Percentiles rank a stretch among this genome's conserved stretches.
Conservation (phyloP, 495 filamentous ascomycete species). For the Talaromyces liani region DNA sequence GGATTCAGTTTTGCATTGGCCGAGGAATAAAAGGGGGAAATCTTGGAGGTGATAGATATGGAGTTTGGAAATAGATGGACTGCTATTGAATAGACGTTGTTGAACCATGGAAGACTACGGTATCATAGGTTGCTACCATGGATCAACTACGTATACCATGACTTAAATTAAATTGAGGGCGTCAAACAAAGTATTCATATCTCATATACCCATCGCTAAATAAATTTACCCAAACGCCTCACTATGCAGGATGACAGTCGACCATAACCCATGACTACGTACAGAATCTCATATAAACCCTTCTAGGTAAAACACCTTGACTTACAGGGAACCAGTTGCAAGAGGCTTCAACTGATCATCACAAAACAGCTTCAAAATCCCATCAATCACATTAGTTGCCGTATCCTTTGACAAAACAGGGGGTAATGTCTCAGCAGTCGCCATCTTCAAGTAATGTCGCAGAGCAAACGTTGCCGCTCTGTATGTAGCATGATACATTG, state of each 20-base stretch:
- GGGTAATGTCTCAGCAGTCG: conserved; percentile 12
- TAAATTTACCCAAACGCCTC: neutral
- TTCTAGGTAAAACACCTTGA: neutral
- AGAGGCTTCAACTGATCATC: conserved; percentile 20
- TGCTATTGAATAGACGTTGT: neutral
- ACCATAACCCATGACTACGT: neutral
- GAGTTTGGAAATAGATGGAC: neutral
- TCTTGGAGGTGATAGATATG: neutral
- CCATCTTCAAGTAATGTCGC: conserved; percentile 37
- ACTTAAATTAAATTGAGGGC: too few species aligned
- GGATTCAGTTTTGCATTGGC: neutral
- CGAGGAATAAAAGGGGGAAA: neutral
- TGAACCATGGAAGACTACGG: neutral
- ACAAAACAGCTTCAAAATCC: conserved; percentile 36
- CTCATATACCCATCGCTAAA: neutral
- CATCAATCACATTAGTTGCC: conserved; percentile 40
- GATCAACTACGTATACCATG: too few species aligned
- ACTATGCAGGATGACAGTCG: neutral
- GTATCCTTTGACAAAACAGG: conserved; percentile 31
- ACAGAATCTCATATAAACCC: neutral
- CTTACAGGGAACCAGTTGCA: neutral
- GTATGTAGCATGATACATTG: conserved; percentile 58
- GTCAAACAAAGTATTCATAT: neutral
- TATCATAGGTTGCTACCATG: too few species aligned
- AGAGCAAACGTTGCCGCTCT: conserved; percentile 54